Conservation (phyloP, 177 flowering plant species). For the Vitis hybrid region DNA sequence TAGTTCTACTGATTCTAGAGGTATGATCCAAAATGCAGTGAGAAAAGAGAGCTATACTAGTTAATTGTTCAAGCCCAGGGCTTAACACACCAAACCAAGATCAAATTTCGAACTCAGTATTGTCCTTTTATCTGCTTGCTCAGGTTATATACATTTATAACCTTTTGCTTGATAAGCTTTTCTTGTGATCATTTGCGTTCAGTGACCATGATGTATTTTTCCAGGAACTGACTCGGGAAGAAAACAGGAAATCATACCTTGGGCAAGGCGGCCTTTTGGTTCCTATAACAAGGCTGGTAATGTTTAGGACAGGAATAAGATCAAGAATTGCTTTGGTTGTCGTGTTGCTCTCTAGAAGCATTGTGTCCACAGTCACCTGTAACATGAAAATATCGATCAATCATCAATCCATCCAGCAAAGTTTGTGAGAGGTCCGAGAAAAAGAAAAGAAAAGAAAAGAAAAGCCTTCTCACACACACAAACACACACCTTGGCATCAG, state of each 20-base stretch:
- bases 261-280: constrained; percentile 44
- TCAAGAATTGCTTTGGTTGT: constrained; percentile 72
- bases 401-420: not conserved
- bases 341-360: constrained; percentile 67
- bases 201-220: not conserved
- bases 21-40: too few relatives aligned
- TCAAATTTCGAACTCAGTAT: too few relatives aligned
- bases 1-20: not conserved
- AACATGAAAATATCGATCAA: not conserved
- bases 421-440: not conserved
- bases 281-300: constrained; percentile 74
- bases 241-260: constrained; percentile 26
- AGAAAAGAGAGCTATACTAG: too few relatives aligned
- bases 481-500: constrained; percentile 56
- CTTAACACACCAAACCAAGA: too few relatives aligned
- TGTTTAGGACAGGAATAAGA: constrained; percentile 69
- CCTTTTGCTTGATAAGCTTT: too few relatives aligned
- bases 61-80: too few relatives aligned
- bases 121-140: too few relatives aligned
- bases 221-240: not conserved
- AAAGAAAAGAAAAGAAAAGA: not conserved
- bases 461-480: constrained; percentile 5
- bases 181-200: too few relatives aligned
- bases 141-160: too few relatives aligned
- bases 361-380: constrained; percentile 77